Conservation (phyloP, 257 asterid species). For the Asclepias syriaca region DNA sequence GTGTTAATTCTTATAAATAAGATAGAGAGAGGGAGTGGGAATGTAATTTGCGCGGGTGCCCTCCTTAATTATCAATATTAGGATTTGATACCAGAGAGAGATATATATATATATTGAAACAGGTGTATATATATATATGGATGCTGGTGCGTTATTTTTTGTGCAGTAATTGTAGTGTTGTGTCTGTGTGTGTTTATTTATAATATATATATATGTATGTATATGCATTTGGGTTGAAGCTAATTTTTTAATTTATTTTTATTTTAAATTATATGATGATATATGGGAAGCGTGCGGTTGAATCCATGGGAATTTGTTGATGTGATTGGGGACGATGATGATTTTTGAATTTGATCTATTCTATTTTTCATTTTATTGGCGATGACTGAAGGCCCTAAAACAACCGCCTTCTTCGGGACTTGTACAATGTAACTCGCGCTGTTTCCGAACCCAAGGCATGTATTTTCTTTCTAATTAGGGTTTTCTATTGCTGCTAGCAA, state of each 20-base stretch:
- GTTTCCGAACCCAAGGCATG: slow-evolving; percentile 53
- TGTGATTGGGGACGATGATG: slow-evolving; percentile 24
- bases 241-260: not conserved
- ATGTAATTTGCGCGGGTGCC: not conserved
- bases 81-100: slow-evolving; percentile 1
- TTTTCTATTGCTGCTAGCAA: slow-evolving; percentile 13
- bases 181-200: not conserved
- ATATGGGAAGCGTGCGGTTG: not conserved
- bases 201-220: not conserved
- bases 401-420: slow-evolving; percentile 47
- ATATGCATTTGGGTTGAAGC: not conserved
- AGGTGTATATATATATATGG: not conserved
- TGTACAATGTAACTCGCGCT: slow-evolving; percentile 48
- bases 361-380: slow-evolving; percentile 25
- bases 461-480: slow-evolving; percentile 35
- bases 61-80: slow-evolving; percentile 1
- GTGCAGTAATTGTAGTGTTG: not conserved
- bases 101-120: not conserved
- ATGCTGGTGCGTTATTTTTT: not conserved
- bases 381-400: slow-evolving; percentile 44
- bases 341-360: slow-evolving; percentile 26
- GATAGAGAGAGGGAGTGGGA: too few relatives aligned
- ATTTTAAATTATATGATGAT: not conserved
- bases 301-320: not conserved
- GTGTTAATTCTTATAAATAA: too few relatives aligned